Conservation (phyloP, 1,139 yeast species). For the Lodderomyces parapsilosis region DNA sequence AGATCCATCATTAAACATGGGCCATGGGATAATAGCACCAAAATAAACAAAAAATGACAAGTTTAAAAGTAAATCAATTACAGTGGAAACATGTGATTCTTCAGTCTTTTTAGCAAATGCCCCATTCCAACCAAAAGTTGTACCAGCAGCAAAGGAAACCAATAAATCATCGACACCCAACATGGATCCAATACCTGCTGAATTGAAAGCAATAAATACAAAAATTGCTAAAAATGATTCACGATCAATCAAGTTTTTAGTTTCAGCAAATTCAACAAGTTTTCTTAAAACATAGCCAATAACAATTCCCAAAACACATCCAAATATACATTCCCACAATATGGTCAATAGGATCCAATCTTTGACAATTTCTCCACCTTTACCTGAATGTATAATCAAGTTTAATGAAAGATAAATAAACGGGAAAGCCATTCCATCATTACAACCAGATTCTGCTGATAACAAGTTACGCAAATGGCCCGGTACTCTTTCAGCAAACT, state of each 20-base stretch:
- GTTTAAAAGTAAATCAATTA: slow-evolving; percentile 79
- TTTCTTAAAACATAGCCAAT: slow-evolving; percentile 79
- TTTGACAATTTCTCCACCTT: slow-evolving; percentile 68
- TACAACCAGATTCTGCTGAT: slow-evolving; percentile 95
- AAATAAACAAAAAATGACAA: slow-evolving; percentile 89
- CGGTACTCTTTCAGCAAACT: slow-evolving; percentile 95
- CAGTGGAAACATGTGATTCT: slow-evolving; percentile 90
- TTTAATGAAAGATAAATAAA: slow-evolving; percentile 77
- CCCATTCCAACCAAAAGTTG: slow-evolving; percentile 97
- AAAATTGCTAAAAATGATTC: slow-evolving; percentile 93
- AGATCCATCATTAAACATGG: slow-evolving; percentile 61
- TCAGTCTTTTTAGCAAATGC: slow-evolving; percentile 87
- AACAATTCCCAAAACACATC: slow-evolving; percentile 70
- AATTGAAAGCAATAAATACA: slow-evolving; percentile 77
- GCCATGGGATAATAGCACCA: slow-evolving; percentile 96
- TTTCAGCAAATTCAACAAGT: slow-evolving; percentile 77
- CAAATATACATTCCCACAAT: slow-evolving; percentile 85
- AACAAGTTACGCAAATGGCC: slow-evolving; percentile 90
- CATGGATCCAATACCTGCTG: slow-evolving; percentile 92
- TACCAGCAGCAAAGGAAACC: slow-evolving; percentile 93
- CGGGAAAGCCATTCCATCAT: slow-evolving; percentile 98
- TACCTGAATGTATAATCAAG: slow-evolving; percentile 63
- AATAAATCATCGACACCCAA: slow-evolving; percentile 90
- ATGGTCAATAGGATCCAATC: slow-evolving; percentile 84
- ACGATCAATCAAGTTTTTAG: slow-evolving; percentile 74